phyloP scores from a whole-genome alignment of 176 grass and related monocot species.

The Triticum monococcum region DNA sequence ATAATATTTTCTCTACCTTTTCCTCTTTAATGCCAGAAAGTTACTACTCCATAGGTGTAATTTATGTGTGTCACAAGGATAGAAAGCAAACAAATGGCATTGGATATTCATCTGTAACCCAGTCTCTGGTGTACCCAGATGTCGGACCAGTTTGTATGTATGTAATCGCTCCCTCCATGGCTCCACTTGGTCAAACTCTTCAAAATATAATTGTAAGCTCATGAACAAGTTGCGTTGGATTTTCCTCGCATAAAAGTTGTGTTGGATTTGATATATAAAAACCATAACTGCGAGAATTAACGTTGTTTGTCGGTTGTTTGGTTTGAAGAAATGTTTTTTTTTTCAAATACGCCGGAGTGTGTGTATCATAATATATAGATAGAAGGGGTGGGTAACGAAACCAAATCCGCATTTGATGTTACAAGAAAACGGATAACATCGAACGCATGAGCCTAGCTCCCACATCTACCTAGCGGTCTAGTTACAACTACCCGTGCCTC shows the following conservation, averaged over 20 bases:
- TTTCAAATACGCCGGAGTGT: too few species aligned
- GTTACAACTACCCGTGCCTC: too few species aligned
- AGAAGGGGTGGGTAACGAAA: too few species aligned
- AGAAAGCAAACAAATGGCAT: background rate
- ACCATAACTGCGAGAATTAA: background rate
- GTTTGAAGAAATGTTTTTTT: background rate
- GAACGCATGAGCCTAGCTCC: too few species aligned
- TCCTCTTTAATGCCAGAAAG: background rate
- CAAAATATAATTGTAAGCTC: background rate
- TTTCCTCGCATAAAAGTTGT: too few species aligned
- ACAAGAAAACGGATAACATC: too few species aligned
- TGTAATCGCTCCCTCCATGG: too few species aligned
- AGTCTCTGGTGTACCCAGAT: too few species aligned
- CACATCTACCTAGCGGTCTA: too few species aligned
- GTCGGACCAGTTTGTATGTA: too few species aligned
- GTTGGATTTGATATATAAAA: background rate
- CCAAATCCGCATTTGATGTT: too few species aligned
- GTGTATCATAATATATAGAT: too few species aligned
- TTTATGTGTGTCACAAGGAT: background rate
- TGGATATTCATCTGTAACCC: background rate
- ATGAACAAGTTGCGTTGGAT: background rate
- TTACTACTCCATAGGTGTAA: constrained; percentile 6
- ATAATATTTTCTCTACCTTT: constrained; percentile 2
- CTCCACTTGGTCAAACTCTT: background rate
- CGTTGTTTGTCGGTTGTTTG: background rate